Conservation (phyloP, 306 rosid genomes). For the Oxytropis ochrocephala region DNA sequence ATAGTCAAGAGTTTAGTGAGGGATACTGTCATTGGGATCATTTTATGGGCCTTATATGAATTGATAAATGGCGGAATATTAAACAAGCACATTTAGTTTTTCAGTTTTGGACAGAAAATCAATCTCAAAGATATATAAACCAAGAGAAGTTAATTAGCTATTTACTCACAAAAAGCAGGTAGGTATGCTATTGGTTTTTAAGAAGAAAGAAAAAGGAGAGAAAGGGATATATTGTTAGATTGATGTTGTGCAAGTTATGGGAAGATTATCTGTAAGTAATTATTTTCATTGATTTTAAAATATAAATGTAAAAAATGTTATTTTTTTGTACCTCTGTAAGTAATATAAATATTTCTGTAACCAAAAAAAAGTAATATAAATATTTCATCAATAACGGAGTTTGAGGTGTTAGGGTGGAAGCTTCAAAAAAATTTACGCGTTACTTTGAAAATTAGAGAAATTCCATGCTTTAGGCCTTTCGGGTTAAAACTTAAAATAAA, state of each 20-base stretch:
- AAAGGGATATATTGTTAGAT: not conserved
- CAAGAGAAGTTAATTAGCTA: not conserved
- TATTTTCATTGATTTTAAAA: not conserved
- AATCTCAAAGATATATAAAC: not conserved
- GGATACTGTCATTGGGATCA: conserved; percentile 58
- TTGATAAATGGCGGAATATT: conserved; percentile 28
- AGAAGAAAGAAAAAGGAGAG: not conserved
- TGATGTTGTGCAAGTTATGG: not conserved
- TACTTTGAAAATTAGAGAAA: not conserved
- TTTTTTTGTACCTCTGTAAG: not conserved
- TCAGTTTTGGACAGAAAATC: not conserved
- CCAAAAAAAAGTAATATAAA: too few relatives aligned
- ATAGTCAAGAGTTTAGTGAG: conserved; percentile 53
- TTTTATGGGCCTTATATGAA: conserved; percentile 79
- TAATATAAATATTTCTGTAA: too few relatives aligned
- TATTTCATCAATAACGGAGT: not conserved
- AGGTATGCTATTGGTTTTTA: not conserved
- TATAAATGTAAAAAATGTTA: not conserved
- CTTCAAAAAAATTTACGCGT: not conserved
- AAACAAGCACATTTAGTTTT: not conserved
- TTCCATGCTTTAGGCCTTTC: not conserved
- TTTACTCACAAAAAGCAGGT: not conserved
- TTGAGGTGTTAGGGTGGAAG: not conserved
- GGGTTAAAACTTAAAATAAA: not conserved
- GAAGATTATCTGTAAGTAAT: not conserved